phyloP scores from a whole-genome alignment of 2,329 filamentous ascomycete species.

The Cercospora janseana region DNA sequence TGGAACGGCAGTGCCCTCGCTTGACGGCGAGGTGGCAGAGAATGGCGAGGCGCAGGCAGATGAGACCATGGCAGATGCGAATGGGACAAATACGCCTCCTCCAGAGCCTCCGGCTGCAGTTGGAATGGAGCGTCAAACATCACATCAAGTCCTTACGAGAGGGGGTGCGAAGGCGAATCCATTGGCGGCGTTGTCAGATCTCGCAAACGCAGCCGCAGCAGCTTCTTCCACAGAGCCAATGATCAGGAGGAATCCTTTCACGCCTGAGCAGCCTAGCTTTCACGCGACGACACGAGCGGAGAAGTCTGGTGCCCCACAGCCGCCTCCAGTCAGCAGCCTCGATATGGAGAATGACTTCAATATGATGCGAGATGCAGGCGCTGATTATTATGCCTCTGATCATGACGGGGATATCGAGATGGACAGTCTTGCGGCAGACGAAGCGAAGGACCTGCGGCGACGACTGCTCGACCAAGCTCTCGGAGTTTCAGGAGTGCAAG shows the following conservation, averaged over 20 bases:
- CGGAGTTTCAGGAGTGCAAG: slow-evolving; percentile 28
- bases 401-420: slow-evolving; percentile 23
- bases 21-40: slow-evolving; percentile 36
- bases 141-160: slow-evolving; percentile 56
- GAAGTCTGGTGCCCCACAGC: slow-evolving; percentile 47
- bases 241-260: slow-evolving; percentile 42
- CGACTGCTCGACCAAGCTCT: slow-evolving; percentile 39
- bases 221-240: slow-evolving; percentile 32
- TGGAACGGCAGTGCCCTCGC: slow-evolving; percentile 31
- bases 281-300: slow-evolving; percentile 49
- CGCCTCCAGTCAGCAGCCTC: slow-evolving; percentile 42
- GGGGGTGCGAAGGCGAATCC: slow-evolving; percentile 48
- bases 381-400: slow-evolving; percentile 18
- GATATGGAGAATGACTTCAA: slow-evolving; percentile 52
- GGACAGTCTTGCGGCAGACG: slow-evolving; percentile 24
- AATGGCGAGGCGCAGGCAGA: slow-evolving; percentile 29
- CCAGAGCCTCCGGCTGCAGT: slow-evolving; percentile 31
- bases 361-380: slow-evolving; percentile 44
- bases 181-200: slow-evolving; percentile 54
- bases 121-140: slow-evolving; percentile 62
- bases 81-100: slow-evolving; percentile 31
- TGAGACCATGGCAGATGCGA: slow-evolving; percentile 28
- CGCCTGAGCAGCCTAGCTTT: slow-evolving; percentile 47
- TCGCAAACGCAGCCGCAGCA: slow-evolving; percentile 47
- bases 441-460: slow-evolving; percentile 31